Conservation (phyloP, 2,329 filamentous ascomycete species). For the Fusarium burgessii region DNA sequence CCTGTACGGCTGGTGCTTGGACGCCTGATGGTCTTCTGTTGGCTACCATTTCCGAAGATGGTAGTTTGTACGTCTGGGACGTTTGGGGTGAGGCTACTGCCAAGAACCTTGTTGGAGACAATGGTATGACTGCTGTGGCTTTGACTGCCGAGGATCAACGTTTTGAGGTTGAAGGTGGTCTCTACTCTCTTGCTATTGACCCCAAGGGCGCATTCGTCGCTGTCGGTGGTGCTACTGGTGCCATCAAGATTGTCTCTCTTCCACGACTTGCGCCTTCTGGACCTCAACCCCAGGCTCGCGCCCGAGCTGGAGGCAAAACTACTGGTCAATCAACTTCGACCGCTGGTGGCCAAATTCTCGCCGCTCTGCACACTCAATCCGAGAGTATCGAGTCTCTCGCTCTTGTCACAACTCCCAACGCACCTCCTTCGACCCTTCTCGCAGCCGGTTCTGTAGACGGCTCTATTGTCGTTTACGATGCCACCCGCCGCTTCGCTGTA, state of each 20-base stretch:
- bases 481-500: conserved; percentile 86
- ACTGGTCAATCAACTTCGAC: conserved; percentile 51
- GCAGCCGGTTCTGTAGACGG: conserved; percentile 78
- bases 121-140: conserved; percentile 76
- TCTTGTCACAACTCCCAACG: conserved; percentile 60
- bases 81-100: conserved; percentile 83
- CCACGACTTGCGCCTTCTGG: conserved; percentile 67
- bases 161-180: conserved; percentile 89
- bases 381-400: conserved; percentile 82
- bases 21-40: conserved; percentile 87
- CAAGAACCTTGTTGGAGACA: conserved; percentile 61
- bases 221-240: conserved; percentile 87
- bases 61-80: conserved; percentile 91
- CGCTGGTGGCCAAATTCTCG: conserved; percentile 74
- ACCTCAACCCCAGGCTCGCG: conserved; percentile 41
- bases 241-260: conserved; percentile 86
- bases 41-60: conserved; percentile 89
- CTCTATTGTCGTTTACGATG: conserved; percentile 88
- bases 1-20: conserved; percentile 93
- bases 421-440: conserved; percentile 66
- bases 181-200: conserved; percentile 88
- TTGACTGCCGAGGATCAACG: conserved; percentile 86
- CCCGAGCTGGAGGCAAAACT: conserved; percentile 50
- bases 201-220: conserved; percentile 84
- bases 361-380: conserved; percentile 81